These are phyloP conservation scores for Rheum nobile DNA, from an alignment of 148 eudicot genomes.

Conservation along the genomic window DNA sequence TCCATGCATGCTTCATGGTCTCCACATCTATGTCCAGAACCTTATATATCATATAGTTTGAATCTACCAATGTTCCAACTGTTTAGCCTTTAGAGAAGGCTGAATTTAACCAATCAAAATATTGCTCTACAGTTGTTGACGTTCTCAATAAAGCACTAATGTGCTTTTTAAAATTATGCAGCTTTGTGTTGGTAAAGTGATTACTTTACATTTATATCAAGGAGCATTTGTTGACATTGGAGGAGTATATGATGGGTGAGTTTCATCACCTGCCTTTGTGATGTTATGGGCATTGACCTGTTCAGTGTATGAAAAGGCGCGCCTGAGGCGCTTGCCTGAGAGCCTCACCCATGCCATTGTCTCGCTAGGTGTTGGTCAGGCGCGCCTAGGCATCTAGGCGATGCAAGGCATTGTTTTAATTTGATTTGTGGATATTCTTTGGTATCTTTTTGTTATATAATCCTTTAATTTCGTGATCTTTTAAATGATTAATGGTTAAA, in stretches of 20 bases:
- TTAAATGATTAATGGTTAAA: no score
- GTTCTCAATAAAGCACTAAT: background rate
- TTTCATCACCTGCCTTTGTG: background rate
- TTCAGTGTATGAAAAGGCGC: no score
- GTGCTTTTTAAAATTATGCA: slow-evolving; percentile 20
- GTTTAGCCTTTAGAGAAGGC: background rate
- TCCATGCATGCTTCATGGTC: background rate
- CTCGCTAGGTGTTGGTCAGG: no score
- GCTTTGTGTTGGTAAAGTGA: slow-evolving; percentile 91
- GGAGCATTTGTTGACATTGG: slow-evolving; percentile 99
- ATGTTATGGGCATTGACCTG: background rate
- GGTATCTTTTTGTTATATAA: no score
- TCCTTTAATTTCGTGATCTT: no score
- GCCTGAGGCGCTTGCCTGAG: no score
- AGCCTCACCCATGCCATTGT: no score
- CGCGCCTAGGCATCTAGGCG: no score
- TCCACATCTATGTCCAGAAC: background rate
- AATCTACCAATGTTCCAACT: background rate
- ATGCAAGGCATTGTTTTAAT: no score
- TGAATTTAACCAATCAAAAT: background rate
- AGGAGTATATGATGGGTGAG: slow-evolving; percentile 95
- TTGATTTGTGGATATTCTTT: no score
- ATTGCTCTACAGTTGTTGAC: background rate
- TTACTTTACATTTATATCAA: slow-evolving; percentile 85
- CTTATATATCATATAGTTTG: background rate